Evolutionary conservation across 495 filamentous ascomycete genomes (phyloP), one percentile per base, ranked within the genome.

Genomic region (Xanthoparmelia taractica): DNA sequence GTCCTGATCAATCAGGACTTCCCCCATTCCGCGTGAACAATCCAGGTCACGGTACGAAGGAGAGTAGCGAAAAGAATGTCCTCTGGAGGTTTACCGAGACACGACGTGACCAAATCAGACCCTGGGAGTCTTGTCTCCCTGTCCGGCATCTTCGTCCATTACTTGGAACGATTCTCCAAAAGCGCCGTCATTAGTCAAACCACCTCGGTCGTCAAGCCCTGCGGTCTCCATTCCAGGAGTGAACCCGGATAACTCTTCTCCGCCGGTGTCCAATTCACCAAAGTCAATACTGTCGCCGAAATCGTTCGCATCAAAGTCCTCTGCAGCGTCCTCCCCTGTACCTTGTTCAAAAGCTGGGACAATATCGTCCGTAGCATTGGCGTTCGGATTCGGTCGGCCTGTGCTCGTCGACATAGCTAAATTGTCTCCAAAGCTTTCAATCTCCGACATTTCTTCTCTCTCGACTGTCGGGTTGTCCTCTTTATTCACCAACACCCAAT

Each of bases 151-250:
- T 56, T 54, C 38, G 37, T 84, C 81, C 40, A 82, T 83, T 29
- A 78, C 81, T 61, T 84, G 82, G 71, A 85, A 82, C 2, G 84
- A 82, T 60, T 86, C 83, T 11, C 82, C 84, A 73, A 87, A 87
- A 18, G 82, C 84, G 43, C 79, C 83, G 63, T 84, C 79, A 31
- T 84, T 82, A 52, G 85, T 82, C 43, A 79, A 62, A 31, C 66
- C 75, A 37, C 66, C 68, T 18, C 65, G 58, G 23, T 66, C 66
- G 17, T 78, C 77, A 10, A 81, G 72, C 64, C 79, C 78, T 18
- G 79, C 66, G 1, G 73, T 79, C 47, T 78, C 82, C 45, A 81
- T 75, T 57, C 80, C 79, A 57, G 80, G 78, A n/a, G 73, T 77
- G 64, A 80, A 87, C 20, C 81, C 82, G 8, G 82, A 81, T n/a